A percentile compares a stretch with the other conserved stretches of the same genome.
These are phyloP conservation scores for Jamesozyma gamospora DNA, from an alignment of 805 yeast genomes.

Conservation along the genomic window DNA sequence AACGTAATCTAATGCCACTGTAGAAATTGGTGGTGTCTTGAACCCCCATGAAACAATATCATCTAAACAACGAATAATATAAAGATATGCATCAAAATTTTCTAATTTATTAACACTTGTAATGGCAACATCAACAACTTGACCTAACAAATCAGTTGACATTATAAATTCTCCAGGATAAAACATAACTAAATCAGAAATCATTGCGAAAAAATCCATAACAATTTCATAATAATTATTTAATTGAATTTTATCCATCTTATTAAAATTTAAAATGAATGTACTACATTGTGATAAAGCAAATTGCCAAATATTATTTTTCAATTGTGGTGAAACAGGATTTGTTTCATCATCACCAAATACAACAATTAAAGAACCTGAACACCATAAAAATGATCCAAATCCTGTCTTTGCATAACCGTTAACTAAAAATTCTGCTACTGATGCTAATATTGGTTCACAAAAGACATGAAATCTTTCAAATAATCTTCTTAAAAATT, in stretches of 20 bases:
- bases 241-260: constrained; percentile 12
- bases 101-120: constrained; percentile 40
- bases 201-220: constrained; percentile 80
- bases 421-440: constrained; percentile 55
- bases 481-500: constrained; percentile 54
- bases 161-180: constrained; percentile 35
- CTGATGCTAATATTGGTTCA: constrained; percentile 47
- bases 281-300: constrained; percentile 53
- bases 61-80: constrained; percentile 65
- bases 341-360: constrained; percentile 44
- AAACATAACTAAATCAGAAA: constrained; percentile 66
- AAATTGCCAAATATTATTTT: constrained; percentile 61
- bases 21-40: constrained; percentile 68
- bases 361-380: constrained; percentile 71
- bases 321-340: constrained; percentile 32
- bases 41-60: constrained; percentile 83
- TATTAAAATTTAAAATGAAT: constrained; percentile 40
- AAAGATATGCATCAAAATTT: constrained; percentile 60
- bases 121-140: constrained; percentile 50
- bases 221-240: constrained; percentile 44
- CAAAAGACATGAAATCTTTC: constrained; percentile 35
- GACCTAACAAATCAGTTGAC: constrained; percentile 36
- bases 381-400: constrained; percentile 86
- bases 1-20: constrained; percentile 40
- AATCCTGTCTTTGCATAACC: constrained; percentile 60